Percentiles rank a stretch among this genome's conserved stretches.
Evolutionary conservation across 2,329 filamentous ascomycete genomes (phyloP).

Genomic region (Parafenestella ontariensis): DNA sequence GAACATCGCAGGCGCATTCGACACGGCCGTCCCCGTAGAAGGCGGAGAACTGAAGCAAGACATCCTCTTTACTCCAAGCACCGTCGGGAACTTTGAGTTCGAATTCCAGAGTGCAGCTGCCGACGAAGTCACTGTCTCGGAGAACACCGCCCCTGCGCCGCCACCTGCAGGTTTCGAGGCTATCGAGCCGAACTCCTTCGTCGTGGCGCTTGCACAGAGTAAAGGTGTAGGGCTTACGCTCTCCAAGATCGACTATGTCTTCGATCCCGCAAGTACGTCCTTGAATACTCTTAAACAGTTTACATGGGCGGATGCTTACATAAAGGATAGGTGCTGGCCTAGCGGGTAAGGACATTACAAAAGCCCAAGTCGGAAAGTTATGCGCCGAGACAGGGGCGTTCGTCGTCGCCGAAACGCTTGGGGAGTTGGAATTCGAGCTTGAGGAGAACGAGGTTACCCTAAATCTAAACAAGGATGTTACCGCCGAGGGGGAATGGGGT

Average conservation of each 20-base stretch:
- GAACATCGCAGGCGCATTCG: slow-evolving; percentile 17
- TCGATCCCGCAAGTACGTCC: slow-evolving; percentile 23
- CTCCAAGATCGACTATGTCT: slow-evolving; percentile 33
- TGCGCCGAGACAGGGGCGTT: slow-evolving; percentile 27
- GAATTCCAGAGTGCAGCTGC: slow-evolving; percentile 25
- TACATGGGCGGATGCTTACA: too few relatives aligned
- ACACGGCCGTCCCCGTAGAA: slow-evolving; percentile 10
- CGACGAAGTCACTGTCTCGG: slow-evolving; percentile 27
- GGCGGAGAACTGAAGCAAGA: slow-evolving; percentile 32
- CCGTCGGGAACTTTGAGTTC: slow-evolving; percentile 30
- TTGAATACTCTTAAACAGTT: too few relatives aligned
- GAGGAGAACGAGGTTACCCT: slow-evolving; percentile 34
- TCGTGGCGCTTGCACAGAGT: slow-evolving; percentile 21
- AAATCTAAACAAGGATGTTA: slow-evolving; percentile 32
- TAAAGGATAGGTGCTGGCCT: slow-evolving; percentile 14
- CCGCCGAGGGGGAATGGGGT: slow-evolving; percentile 33
- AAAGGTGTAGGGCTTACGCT: slow-evolving; percentile 29
- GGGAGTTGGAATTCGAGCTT: slow-evolving; percentile 29
- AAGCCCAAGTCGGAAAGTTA: slow-evolving; percentile 24
- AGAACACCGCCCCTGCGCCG: slow-evolving; percentile 21
- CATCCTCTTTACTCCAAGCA: slow-evolving; percentile 27
- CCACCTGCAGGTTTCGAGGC: slow-evolving; percentile 29
- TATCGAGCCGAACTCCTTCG: slow-evolving; percentile 26
- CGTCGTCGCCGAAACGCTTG: slow-evolving; percentile 23
- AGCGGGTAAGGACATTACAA: slow-evolving; percentile 25